These are phyloP conservation scores for Penicillium sp. DNA, from an alignment of 2,329 filamentous ascomycete genomes.

Conservation along the genomic window DNA sequence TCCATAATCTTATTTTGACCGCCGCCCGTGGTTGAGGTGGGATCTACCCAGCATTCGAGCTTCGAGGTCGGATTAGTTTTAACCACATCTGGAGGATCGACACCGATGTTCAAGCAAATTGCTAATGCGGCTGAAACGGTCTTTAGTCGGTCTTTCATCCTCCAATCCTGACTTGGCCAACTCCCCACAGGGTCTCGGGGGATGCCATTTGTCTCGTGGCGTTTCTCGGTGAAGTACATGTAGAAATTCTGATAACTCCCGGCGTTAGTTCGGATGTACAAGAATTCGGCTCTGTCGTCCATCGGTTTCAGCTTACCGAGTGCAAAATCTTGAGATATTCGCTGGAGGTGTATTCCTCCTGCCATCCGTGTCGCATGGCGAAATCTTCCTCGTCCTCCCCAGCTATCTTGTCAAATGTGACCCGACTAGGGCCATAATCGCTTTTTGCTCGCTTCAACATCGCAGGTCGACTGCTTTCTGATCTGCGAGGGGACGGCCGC, in stretches of 20 bases:
- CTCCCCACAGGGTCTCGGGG: conserved; percentile 61
- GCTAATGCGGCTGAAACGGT: conserved; percentile 94
- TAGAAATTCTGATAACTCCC: conserved; percentile 75
- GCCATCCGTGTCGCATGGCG: conserved; percentile 79
- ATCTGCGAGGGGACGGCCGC: conserved; percentile 31
- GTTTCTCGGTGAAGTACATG: conserved; percentile 99
- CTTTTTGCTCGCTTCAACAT: conserved; percentile 52
- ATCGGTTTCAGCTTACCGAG: conserved; percentile 55
- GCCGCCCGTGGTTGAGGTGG: conserved; percentile 72
- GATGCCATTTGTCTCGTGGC: conserved; percentile 90
- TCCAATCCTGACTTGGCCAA: conserved; percentile 81
- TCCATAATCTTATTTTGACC: conserved; percentile 80
- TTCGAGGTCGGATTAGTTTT: conserved; percentile 93
- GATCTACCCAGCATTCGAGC: conserved; percentile 95
- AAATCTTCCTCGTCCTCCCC: conserved; percentile 53
- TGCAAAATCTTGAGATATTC: conserved; percentile 84
- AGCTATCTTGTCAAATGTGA: conserved; percentile 30
- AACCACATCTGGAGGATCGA: conserved; percentile 94
- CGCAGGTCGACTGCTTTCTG: conserved; percentile 37
- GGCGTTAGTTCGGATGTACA: conserved; percentile 6
- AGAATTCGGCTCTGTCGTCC: background rate
- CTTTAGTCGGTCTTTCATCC: conserved; percentile 94
- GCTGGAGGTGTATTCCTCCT: conserved; percentile 86
- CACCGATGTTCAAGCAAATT: conserved; percentile 94
- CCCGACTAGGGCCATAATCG: conserved; percentile 50